A percentile compares a stretch with the other conserved stretches of the same genome.
These are phyloP conservation scores for Pelargonium australe DNA, from an alignment of 441 rosid genomes.

Conservation along the genomic window DNA sequence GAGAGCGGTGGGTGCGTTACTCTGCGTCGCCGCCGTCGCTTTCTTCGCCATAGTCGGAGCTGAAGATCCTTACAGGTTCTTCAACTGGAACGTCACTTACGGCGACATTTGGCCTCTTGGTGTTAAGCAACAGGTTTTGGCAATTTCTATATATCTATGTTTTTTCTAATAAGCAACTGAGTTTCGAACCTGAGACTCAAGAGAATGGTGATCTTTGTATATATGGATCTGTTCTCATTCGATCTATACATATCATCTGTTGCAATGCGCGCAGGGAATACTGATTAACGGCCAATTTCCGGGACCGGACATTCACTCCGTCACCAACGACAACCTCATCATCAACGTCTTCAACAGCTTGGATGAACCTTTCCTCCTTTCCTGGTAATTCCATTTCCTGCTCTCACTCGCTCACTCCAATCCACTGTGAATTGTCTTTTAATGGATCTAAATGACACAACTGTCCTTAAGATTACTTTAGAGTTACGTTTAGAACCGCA, in stretches of 20 bases:
- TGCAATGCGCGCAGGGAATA: neutral
- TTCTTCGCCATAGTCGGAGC: neutral
- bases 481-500: too few relatives aligned
- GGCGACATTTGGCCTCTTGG: constrained; percentile 5
- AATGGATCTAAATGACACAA: too few relatives aligned
- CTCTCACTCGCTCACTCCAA: too few relatives aligned
- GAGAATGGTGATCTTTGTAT: too few relatives aligned
- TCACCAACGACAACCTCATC: neutral
- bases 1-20: neutral
- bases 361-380: neutral
- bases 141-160: too few relatives aligned
- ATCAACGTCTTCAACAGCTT: neutral
- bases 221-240: neutral
- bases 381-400: neutral
- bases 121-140: neutral
- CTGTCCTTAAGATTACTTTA: too few relatives aligned
- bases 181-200: too few relatives aligned
- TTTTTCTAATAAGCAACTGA: too few relatives aligned
- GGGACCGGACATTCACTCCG: constrained; percentile 1
- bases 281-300: constrained; percentile 6
- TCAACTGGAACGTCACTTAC: constrained; percentile 4
- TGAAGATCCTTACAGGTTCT: constrained; percentile 3
- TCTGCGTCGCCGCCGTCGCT: constrained; percentile 3
- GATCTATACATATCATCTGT: neutral
- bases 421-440: too few relatives aligned